Base-by-base conservation (phyloP, 495 filamentous ascomycete species). In the Parmelia sp. region DNA sequence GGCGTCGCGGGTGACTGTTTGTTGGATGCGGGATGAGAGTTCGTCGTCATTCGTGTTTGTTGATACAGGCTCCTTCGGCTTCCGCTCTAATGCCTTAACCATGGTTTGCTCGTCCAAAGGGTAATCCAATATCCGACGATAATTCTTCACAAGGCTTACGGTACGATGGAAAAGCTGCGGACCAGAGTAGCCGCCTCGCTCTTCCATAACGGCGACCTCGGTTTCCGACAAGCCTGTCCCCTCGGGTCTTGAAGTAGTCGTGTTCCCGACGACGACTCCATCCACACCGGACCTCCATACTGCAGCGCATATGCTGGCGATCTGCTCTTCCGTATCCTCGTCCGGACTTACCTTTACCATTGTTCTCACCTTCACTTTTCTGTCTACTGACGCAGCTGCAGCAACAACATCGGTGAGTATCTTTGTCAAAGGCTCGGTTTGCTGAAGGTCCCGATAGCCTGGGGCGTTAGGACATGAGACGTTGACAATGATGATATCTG, bases 271-370 rank as follows among this genome's bases (percentile, higher is more conserved):
- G 70, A 97, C 96, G 7, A 97, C 87, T 2, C 93, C 94, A 65
- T 96, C 91, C 7, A 97, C 90, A 21, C 91, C 91, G 44, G 88
- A 87, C 45, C 80, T 80, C 81, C 86, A 88, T 42, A 97, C 86
- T 0, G 93, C 93, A 56, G 90, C 82, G 66, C 90, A 93, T 58
- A 98, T 95, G 7, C 91, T 93, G 36, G 83, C 79, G 62, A 98
- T 83, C 69, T 97, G 89, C 44, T 84, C 82, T 51, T 90, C 83
- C 9, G 85, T 81, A 71, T 96, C 91, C 77, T 96, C 92, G 65
- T 98, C 93, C 2, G 94, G 94, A 65, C 89, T 93, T 39, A 97
- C 91, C 79, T 98, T 98, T 62, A 98, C 93, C 88, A 97, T 95
- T n/a, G 21, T n/a, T n/a, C 19, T n/a, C 21, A n/a, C 4, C 42